Percentiles rank a stretch among this genome's conserved stretches.
phyloP scores from a whole-genome alignment of 1,139 yeast genomes.

The Debaryomyces subglobosus region DNA sequence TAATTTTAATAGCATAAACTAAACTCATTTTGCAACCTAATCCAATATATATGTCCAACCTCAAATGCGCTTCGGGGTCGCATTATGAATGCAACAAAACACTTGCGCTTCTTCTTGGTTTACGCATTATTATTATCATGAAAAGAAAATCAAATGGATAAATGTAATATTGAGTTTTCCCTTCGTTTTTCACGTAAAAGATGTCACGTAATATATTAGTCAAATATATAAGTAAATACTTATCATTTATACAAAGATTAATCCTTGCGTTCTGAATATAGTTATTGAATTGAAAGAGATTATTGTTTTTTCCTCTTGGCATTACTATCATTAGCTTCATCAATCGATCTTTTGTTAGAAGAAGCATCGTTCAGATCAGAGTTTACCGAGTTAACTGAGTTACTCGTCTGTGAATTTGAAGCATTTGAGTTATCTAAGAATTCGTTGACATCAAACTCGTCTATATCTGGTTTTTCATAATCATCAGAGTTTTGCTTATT shows the following conservation, averaged over 20 bases:
- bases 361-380: conserved; percentile 2
- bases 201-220: neutral
- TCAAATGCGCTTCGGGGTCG: neutral
- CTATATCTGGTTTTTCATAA: conserved; percentile 22
- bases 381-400: neutral
- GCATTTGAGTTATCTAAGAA: conserved; percentile 26
- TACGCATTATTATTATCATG: neutral
- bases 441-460: conserved; percentile 44
- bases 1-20: neutral
- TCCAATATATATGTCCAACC: neutral
- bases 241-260: neutral
- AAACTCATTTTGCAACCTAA: neutral
- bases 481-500: neutral
- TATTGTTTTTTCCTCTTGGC: conserved; percentile 6
- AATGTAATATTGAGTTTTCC: neutral
- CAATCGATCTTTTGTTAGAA: conserved; percentile 3
- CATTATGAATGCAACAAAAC: neutral
- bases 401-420: conserved; percentile 9
- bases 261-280: neutral
- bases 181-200: neutral
- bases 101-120: neutral
- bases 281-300: neutral
- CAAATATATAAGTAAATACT: neutral
- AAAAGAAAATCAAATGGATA: too few relatives aligned
- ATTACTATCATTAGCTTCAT: conserved; percentile 2